Evolutionary conservation across 2,329 filamentous ascomycete genomes (phyloP).

Genomic region (Ophiostoma sp.): DNA sequence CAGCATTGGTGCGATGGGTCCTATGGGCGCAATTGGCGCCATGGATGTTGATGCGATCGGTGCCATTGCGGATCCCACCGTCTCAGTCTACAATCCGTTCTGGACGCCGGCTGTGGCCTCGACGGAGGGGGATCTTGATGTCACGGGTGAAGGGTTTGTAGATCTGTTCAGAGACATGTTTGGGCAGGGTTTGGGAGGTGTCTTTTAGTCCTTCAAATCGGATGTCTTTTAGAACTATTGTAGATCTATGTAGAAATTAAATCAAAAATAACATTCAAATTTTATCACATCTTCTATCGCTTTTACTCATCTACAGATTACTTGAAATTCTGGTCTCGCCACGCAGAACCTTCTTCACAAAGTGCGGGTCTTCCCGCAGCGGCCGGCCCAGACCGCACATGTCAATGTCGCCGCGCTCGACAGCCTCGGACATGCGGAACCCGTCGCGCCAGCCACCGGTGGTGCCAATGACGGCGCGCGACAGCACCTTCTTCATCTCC

Average conservation of each 20-base stretch:
- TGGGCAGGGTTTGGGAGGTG: background rate
- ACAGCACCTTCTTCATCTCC: conserved; percentile 11
- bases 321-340: conserved; percentile 1
- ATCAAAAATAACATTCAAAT: too few relatives aligned
- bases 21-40: background rate
- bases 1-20: background rate
- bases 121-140: background rate
- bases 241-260: background rate
- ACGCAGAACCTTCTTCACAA: conserved; percentile 7
- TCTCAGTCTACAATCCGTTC: background rate
- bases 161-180: conserved; percentile 9
- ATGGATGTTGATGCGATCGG: background rate
- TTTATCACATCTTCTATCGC: too few relatives aligned
- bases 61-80: background rate
- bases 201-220: too few relatives aligned
- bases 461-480: conserved; percentile 11
- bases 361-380: conserved; percentile 3
- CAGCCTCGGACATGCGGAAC: background rate
- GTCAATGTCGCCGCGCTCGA: conserved; percentile 10
- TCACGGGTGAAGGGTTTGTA: background rate
- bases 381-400: conserved; percentile 6
- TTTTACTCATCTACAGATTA: background rate
- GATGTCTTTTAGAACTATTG: too few relatives aligned
- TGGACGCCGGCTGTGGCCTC: background rate
- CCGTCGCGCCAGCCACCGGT: conserved; percentile 7